Base-by-base conservation (phyloP, 306 rosid species). In the Echinosophora koreensis region DNA sequence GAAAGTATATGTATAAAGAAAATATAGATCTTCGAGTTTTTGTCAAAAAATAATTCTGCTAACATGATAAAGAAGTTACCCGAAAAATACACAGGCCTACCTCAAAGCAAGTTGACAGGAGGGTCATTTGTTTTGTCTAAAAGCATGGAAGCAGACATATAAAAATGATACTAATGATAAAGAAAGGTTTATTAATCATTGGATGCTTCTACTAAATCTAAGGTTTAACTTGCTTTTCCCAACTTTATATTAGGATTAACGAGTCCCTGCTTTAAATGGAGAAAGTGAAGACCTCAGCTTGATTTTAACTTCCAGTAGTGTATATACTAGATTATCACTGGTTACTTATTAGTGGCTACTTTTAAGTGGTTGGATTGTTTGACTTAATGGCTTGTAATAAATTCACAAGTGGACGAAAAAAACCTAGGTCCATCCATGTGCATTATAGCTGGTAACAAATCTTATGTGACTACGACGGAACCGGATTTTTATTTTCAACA, bases 361-460 rank as follows among this genome's bases (percentile, higher is more conserved):
- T 16, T 6, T 0, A 7, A 1, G 44, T 10, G 11, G 30, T 63
- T 32, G 14, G 32, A 2, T 28, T 28, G 30, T 28, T 54, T 28
- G 78, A 69, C 74, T 68, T 39, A 8, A 32, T 32, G 50, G 32
- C 17, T 60, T 10, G 66, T 60, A 3, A 22, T 8, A 10, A 18
- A 57, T 42, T 37, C 66, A 64, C 14, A 76, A 55, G 38, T 42
- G 12, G 38, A 54, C 18, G 17, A 39, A 27, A 42, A 32, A 39
- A 42, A n/a, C 12, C 0, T 30, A 30, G 32, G 32, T 30, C 3
- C 2, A 30, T 30, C 3, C 32, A 30, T 30, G 32, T 30, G 32
- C 32, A 30, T 30, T 30, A 30, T 30, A 30, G 32, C 32, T 30
- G 32, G 32, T 30, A 30, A 3, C 32, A 3, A 30, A 30, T 30